These are phyloP conservation scores for Talaromyces sp. DNA, from an alignment of 2,329 filamentous ascomycete species.

Conservation along the genomic window DNA sequence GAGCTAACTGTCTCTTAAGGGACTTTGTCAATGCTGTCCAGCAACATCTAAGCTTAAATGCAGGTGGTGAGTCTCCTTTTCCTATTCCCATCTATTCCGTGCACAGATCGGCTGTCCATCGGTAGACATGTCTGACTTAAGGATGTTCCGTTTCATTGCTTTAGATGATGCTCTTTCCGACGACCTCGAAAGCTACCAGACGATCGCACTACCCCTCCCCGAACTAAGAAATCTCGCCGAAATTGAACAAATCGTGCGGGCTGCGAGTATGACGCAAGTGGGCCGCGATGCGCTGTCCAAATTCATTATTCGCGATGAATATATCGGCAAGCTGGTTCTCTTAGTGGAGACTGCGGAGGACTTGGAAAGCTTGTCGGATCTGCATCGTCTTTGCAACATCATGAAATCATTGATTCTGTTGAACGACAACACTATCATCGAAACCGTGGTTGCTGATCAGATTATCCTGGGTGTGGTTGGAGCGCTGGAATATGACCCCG, in stretches of 20 bases:
- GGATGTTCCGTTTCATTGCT: conserved; percentile 13
- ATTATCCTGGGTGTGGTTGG: conserved; percentile 91
- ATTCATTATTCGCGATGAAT: conserved; percentile 81
- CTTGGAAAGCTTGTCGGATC: conserved; percentile 79
- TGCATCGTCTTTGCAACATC: conserved; percentile 93
- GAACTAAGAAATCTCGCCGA: conserved; percentile 82
- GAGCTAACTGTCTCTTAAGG: conserved; percentile 59
- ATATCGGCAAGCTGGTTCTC: conserved; percentile 83
- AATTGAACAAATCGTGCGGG: conserved; percentile 81
- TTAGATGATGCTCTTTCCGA: conserved; percentile 85
- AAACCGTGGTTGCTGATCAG: conserved; percentile 87
- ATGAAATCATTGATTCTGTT: conserved; percentile 95
- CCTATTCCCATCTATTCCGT: not conserved
- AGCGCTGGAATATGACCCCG: conserved; percentile 94
- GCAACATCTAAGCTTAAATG: conserved; percentile 65
- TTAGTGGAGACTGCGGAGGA: conserved; percentile 88
- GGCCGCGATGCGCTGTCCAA: conserved; percentile 87
- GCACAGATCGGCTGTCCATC: not conserved
- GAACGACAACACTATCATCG: conserved; percentile 93
- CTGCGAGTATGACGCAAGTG: conserved; percentile 70
- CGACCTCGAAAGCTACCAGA: conserved; percentile 73
- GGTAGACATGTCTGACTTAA: conserved; percentile 5
- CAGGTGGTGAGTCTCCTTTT: conserved; percentile 57
- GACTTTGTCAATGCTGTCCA: conserved; percentile 89
- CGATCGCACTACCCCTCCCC: conserved; percentile 75